Evolutionary conservation across 2,329 filamentous ascomycete species (phyloP).

Genomic region (Conoideocrella luteorostrata): DNA sequence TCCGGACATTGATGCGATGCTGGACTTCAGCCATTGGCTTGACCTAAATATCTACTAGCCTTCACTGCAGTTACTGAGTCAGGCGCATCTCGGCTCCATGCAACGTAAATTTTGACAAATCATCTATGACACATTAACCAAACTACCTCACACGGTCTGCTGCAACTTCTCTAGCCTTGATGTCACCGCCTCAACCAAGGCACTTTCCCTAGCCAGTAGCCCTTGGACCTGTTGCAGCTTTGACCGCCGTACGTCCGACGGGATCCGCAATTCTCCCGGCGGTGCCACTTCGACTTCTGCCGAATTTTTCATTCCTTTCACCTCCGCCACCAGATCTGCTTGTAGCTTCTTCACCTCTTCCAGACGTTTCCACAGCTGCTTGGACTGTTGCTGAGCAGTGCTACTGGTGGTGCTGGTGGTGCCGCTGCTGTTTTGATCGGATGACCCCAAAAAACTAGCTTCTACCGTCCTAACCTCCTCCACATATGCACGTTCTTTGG

Average conservation of each 20-base stretch:
- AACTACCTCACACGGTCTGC: conserved; percentile 20
- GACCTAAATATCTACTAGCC: too few species aligned
- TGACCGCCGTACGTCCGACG: conserved; percentile 52
- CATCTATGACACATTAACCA: too few species aligned
- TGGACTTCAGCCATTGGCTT: too few species aligned
- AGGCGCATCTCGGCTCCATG: too few species aligned
- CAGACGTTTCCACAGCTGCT: conserved; percentile 12
- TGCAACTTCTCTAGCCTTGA: conserved; percentile 54
- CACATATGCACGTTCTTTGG: conserved; percentile 39
- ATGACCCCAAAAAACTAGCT: conserved; percentile 34
- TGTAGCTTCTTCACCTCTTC: conserved; percentile 45
- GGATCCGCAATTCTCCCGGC: conserved; percentile 44
- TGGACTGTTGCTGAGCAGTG: neutral
- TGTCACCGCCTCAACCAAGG: conserved; percentile 61
- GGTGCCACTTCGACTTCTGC: conserved; percentile 20
- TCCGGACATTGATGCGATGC: too few species aligned
- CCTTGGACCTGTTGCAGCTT: conserved; percentile 59
- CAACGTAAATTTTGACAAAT: too few species aligned
- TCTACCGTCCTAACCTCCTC: conserved; percentile 50
- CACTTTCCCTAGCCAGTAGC: conserved; percentile 59
- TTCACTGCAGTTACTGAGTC: too few species aligned
- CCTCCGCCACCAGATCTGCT: conserved; percentile 35
- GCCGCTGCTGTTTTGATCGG: conserved; percentile 10
- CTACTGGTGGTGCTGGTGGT: neutral
- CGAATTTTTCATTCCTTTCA: conserved; percentile 34